Evolutionary conservation across 176 grass and related monocot genomes (phyloP).

Genomic region (Oryza rufipogon): DNA sequence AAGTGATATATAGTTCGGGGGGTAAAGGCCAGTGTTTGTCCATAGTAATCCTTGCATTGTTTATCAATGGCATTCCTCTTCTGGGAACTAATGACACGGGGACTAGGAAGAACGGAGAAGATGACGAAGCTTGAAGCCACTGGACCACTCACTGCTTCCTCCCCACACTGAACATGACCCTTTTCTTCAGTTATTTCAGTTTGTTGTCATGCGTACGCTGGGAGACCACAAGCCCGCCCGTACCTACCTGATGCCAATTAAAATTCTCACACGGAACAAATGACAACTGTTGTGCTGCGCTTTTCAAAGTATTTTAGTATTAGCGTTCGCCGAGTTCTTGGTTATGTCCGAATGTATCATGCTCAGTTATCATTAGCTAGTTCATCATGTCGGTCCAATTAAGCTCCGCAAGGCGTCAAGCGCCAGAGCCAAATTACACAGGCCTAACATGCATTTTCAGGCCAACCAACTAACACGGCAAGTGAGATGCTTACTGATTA

Average conservation of each 20-base stretch:
- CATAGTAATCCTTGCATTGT: slow-evolving; percentile 17
- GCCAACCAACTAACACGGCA: slow-evolving; percentile 21
- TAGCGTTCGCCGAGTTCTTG: slow-evolving; percentile 12
- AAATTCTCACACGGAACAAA: slow-evolving; percentile 22
- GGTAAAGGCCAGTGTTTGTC: slow-evolving; percentile 10
- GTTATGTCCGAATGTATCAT: background rate
- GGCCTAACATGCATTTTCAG: slow-evolving; percentile 34
- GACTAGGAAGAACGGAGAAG: background rate
- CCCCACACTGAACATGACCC: slow-evolving; percentile 43
- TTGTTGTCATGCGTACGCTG: slow-evolving; percentile 48
- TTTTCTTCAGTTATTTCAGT: slow-evolving; percentile 43
- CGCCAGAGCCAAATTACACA: slow-evolving; percentile 25
- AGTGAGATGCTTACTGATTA: slow-evolving; percentile 6
- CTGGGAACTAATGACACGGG: slow-evolving; percentile 16
- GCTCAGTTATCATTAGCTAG: slow-evolving; percentile 23
- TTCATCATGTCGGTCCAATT: background rate
- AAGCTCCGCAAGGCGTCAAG: slow-evolving; percentile 6
- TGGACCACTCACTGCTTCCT: slow-evolving; percentile 36
- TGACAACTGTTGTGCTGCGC: background rate
- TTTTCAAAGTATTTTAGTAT: slow-evolving; percentile 4
- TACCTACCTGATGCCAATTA: slow-evolving; percentile 34
- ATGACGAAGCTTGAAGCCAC: slow-evolving; percentile 31
- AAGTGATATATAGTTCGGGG: background rate
- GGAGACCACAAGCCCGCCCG: slow-evolving; percentile 36
- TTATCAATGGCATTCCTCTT: slow-evolving; percentile 14